Conservation (phyloP, 495 filamentous ascomycete genomes). For the Ascobolus immersus region DNA sequence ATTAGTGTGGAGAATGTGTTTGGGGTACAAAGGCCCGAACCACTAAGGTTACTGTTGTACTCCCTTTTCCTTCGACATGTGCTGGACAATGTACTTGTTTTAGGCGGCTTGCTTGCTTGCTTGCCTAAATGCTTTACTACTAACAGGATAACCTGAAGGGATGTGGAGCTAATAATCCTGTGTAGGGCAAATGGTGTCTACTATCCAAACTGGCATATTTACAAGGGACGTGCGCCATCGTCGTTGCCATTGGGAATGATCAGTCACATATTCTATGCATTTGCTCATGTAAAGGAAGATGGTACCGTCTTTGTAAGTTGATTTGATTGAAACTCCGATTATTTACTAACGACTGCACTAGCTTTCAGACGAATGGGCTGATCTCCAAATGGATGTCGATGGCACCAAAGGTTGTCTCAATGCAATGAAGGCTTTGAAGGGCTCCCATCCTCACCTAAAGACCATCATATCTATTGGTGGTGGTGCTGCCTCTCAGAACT, state of each 20-base stretch:
- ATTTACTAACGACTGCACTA: not conserved
- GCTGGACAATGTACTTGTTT: too few relatives aligned
- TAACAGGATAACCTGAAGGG: too few relatives aligned
- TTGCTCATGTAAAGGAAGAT: constrained; percentile 57
- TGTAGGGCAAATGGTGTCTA: constrained; percentile 47
- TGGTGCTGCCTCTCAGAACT: constrained; percentile 49
- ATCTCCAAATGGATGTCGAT: constrained; percentile 54
- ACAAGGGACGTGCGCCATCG: constrained; percentile 51
- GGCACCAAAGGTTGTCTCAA: constrained; percentile 51
- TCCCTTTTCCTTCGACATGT: too few relatives aligned
- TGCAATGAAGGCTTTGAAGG: constrained; percentile 50
- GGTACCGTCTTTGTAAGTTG: constrained; percentile 50
- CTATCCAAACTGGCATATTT: constrained; percentile 68
- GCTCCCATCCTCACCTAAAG: constrained; percentile 46
- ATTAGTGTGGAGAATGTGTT: too few relatives aligned
- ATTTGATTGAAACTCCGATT: not conserved
- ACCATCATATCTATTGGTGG: constrained; percentile 72
- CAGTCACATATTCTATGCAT: constrained; percentile 73
- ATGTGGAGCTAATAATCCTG: too few relatives aligned
- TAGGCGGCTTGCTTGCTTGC: too few relatives aligned
- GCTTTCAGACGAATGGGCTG: constrained; percentile 78
- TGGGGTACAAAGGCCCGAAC: too few relatives aligned
- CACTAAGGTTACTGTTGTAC: too few relatives aligned
- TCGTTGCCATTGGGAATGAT: constrained; percentile 42
- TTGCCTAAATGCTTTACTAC: too few relatives aligned